Evolutionary conservation across 805 yeast species (phyloP), one percentile per base, ranked within the genome.

Genomic region (Sugiyamaella chiloensis): DNA sequence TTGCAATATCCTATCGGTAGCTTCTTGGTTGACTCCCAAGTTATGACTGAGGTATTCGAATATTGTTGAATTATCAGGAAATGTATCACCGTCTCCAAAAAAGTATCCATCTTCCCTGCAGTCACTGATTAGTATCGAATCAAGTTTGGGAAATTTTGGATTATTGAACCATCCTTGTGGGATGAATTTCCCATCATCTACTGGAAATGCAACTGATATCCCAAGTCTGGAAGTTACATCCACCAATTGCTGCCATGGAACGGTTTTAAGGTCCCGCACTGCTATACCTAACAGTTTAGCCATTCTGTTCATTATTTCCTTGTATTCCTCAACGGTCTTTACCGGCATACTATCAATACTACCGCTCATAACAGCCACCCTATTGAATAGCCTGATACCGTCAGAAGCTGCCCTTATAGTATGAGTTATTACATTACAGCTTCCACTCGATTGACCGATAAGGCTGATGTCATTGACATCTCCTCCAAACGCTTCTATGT

Each of bases 391-490:
- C 2, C 60, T 54, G 19, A 48, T 44, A n/a, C 53, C 37, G 9
- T 39, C 48, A 23, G n/a, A 21, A 2, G 19, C 40, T 14, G 46
- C 36, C 21, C 52, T 45, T 19, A 53, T 56, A 11, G 55, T 52
- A 40, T 72, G 76, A 53, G 66, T 69, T 42, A 68, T 68, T 2
- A 72, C 63, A 4, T 73, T 67, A 46, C 69, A 65, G 12, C 72
- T 65, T 5, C 81, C 81, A 3, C 80, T 77, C 29, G 73, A 66
- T 36, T 74, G 63, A 4, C 81, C 81, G 30, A 71, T 67, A 26
- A 74, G 60, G 0, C 79, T 68, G 26, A 77, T 64, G 31, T 60
- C 59, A 11, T 61, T 62, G 0, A 71, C 63, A 55, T 76, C 71
- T 24, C 80, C 80, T 16, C 79, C 79, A 57, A 76, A 73, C 37